Evolutionary conservation across 192 early-diverging fungal species (phyloP), one percentile per base, ranked within the genome.

Genomic region (Backusella westeae): DNA sequence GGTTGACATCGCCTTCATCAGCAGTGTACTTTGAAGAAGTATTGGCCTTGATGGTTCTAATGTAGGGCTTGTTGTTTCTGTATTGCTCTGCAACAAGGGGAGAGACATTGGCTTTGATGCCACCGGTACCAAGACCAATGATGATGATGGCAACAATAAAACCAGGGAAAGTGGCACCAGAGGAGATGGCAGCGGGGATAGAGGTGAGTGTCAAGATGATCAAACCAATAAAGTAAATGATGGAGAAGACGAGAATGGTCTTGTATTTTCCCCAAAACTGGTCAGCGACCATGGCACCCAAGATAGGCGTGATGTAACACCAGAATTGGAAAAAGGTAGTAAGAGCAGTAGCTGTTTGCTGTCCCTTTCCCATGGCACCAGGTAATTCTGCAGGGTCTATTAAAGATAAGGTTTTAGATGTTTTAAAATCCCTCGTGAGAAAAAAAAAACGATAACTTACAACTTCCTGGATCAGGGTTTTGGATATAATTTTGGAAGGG

Each of bases 81-180:
- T 86, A 83, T 82, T 94, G 93, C 71, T 94, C 93, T 19, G 91
- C 93, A 14, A 91, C 89, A 81, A 94, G 83, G 19, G 93, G 87
- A 2, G 90, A 89, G 35, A 94, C 93, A 78, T 92, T 92, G 32
- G 88, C 65, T 78, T 94, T 94, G 81, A 94, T 91, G 7, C 93
- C 91, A 26, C 93, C 93, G 35, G 75, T 76, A 38, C 41, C 75
- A 23, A 63, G 42, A 53, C 90, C 91, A 77, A 93, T 91, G 9
- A 90, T 79, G 34, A 92, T 87, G 81, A 93, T 89, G 42, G 91
- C 83, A 63, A 93, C 79, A 38, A 93, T 71, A 35, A 93, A 74
- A 23, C 91, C 89, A 1, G 91, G 91, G 34, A 90, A 80, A 1
- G 91, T 88, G 9, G 83, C 87, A 75, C 82, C 83, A 63, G 80